A percentile compares a stretch with the other conserved stretches of the same genome.
These are phyloP conservation scores for Ocimum tenuiflorum DNA, from an alignment of 257 asterid genomes.

Conservation along the genomic window DNA sequence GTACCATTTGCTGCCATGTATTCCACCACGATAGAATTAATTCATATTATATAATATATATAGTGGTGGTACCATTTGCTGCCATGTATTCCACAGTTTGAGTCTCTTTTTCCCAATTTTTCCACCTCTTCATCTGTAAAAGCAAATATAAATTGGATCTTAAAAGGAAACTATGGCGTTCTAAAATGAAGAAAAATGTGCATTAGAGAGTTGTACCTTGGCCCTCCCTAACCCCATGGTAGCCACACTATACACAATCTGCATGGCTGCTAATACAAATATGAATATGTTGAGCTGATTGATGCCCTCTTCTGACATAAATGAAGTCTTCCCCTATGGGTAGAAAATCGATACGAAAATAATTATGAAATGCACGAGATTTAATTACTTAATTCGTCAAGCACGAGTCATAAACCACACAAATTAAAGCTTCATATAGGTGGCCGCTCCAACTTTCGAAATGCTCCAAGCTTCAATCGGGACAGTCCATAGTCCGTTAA, in stretches of 20 bases:
- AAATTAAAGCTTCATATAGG: too few species aligned
- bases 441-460: too few species aligned
- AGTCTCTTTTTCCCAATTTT: constrained; percentile 73
- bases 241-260: constrained; percentile 50
- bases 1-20: too few species aligned
- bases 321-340: constrained; percentile 69
- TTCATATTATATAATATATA: background rate
- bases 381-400: too few species aligned
- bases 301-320: constrained; percentile 50
- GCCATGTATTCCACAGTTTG: constrained; percentile 57
- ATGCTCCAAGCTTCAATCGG: too few species aligned
- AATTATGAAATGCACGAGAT: too few species aligned
- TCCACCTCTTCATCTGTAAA: constrained; percentile 66
- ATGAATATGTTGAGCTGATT: constrained; percentile 67
- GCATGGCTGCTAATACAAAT: constrained; percentile 74
- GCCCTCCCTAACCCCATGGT: constrained; percentile 77
- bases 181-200: background rate
- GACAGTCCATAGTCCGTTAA: too few species aligned
- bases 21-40: too few species aligned
- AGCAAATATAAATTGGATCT: background rate
- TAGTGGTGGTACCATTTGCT: constrained; percentile 45
- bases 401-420: too few species aligned
- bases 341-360: too few species aligned
- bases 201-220: constrained; percentile 32
- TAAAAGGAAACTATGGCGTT: too few species aligned